A percentile compares a stretch with the other conserved stretches of the same genome.
Evolutionary conservation across 73 alveolate genomes (phyloP).

Genomic region (Paramecium pentaurelia): DNA sequence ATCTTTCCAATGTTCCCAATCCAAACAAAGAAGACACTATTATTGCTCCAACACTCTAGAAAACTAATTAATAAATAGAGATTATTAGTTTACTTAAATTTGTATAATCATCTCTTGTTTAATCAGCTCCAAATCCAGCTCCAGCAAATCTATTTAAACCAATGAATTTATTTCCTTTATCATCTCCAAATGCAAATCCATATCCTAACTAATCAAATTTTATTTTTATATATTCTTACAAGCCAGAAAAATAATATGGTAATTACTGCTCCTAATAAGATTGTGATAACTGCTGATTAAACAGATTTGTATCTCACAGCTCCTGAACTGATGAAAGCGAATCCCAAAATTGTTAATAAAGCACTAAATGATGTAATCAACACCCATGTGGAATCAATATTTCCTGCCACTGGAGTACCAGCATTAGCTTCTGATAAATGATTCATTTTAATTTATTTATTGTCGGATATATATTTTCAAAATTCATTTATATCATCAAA

Average conservation of each 20-base stretch:
- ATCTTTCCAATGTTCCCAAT: conserved; percentile 66
- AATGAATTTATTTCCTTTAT: conserved; percentile 21
- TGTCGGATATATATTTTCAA: background rate
- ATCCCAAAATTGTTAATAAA: conserved; percentile 8
- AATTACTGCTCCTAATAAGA: background rate
- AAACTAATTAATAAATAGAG: conserved; percentile 29
- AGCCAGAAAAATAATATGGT: conserved; percentile 5
- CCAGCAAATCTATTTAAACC: conserved; percentile 56
- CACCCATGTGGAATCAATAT: conserved; percentile 5
- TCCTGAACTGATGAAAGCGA: background rate
- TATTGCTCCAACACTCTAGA: conserved; percentile 59
- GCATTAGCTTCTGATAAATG: background rate
- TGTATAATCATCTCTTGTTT: conserved; percentile 12
- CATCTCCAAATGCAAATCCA: conserved; percentile 68
- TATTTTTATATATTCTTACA: background rate
- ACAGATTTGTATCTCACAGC: conserved; percentile 2
- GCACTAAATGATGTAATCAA: conserved; percentile 7
- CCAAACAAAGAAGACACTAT: conserved; percentile 63
- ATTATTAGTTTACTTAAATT: background rate
- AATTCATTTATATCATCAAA: conserved; percentile 1
- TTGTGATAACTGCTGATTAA: conserved; percentile 20
- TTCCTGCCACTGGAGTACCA: background rate
- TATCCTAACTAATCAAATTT: conserved; percentile 58
- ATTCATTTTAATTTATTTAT: background rate
- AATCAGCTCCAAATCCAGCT: background rate